These are phyloP conservation scores for Odonthalia washingtoniensis DNA, from an alignment of 31 red algal species.

Conservation along the genomic window DNA sequence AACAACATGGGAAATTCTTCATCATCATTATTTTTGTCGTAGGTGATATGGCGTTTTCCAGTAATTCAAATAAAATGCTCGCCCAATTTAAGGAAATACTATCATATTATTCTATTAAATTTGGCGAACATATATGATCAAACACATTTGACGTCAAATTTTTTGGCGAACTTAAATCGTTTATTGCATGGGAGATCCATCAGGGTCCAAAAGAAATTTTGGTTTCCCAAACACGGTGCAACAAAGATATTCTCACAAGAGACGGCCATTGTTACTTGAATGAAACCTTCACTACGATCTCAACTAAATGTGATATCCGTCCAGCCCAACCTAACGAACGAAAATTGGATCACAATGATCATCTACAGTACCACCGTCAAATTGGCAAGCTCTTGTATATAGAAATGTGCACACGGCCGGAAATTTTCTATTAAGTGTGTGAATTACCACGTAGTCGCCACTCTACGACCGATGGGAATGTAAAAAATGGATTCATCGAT, in stretches of 20 bases:
- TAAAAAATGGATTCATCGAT: too few relatives aligned
- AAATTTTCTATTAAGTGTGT: background rate
- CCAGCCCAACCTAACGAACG: background rate
- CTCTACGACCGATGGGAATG: background rate
- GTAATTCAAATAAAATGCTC: background rate
- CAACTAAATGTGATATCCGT: background rate
- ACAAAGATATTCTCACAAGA: background rate
- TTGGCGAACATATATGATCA: too few relatives aligned
- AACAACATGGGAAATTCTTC: background rate
- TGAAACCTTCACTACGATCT: background rate
- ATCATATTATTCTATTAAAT: too few relatives aligned
- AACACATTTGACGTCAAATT: conserved; percentile 43
- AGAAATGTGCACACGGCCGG: background rate
- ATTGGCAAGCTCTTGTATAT: conserved; percentile 35
- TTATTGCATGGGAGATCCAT: conserved; percentile 31
- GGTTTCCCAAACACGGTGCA: background rate
- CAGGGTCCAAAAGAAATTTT: background rate
- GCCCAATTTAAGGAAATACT: background rate
- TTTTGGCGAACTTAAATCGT: background rate
- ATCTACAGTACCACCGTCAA: background rate
- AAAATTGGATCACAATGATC: background rate
- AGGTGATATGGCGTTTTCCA: background rate
- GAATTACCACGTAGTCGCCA: background rate
- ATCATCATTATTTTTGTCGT: conserved; percentile 18
- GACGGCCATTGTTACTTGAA: background rate